Evolutionary conservation across 1,139 yeast species (phyloP).

Genomic region (Blastobotrys proliferans): DNA sequence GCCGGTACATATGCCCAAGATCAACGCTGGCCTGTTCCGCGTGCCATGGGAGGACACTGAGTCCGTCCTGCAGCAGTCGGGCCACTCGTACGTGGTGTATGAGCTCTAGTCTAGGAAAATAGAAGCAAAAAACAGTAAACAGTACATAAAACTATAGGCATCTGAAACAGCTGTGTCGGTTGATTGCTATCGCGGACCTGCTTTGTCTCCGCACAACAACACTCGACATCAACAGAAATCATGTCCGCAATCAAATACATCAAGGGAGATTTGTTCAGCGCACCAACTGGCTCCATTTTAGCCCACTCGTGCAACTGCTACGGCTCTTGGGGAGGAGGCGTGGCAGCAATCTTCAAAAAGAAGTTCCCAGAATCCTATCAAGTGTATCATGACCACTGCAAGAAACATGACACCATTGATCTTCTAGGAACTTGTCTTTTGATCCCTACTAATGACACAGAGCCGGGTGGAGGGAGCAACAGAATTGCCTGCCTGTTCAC

Average conservation of each 20-base stretch:
- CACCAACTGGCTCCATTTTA: slow-evolving; percentile 40
- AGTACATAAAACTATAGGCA: too few species aligned
- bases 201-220: too few species aligned
- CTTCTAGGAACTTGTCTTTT: slow-evolving; percentile 55
- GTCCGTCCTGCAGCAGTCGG: slow-evolving; percentile 38
- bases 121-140: too few species aligned
- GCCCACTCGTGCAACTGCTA: slow-evolving; percentile 79
- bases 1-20: slow-evolving; percentile 60
- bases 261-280: slow-evolving; percentile 56
- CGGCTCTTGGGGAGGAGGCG: slow-evolving; percentile 86
- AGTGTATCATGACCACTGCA: slow-evolving; percentile 48
- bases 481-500: slow-evolving; percentile 62
- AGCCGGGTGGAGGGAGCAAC: slow-evolving; percentile 22
- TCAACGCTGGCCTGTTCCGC: slow-evolving; percentile 72
- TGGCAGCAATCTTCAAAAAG: slow-evolving; percentile 51
- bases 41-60: slow-evolving; percentile 78
- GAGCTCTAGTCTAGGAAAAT: too few species aligned
- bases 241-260: slow-evolving; percentile 53
- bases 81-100: slow-evolving; percentile 43
- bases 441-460: slow-evolving; percentile 35
- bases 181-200: too few species aligned
- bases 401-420: slow-evolving; percentile 25
- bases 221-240: too few species aligned
- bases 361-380: slow-evolving; percentile 51
- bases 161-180: too few species aligned